Evolutionary conservation across 306 rosid species (phyloP), one percentile per base, ranked within the genome.

Genomic region (Astragalus membranaceus): DNA sequence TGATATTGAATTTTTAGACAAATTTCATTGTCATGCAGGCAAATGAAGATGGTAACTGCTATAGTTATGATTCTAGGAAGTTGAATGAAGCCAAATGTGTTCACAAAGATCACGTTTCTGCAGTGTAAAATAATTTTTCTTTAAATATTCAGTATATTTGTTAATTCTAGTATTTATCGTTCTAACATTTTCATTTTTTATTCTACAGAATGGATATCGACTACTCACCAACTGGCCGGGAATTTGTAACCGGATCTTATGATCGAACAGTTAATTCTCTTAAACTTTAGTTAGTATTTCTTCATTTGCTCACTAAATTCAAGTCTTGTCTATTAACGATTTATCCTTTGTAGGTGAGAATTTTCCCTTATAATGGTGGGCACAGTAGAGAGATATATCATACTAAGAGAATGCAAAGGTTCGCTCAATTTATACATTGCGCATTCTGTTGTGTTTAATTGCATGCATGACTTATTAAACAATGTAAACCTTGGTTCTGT

Each of bases 191-290:
- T 82, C 33, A 20, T 52, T 5, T 46, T 36, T 58, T 64, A 15
- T 30, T 76, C 70, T 76, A 20, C 87, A 94, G 99, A 70, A 84
- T 91, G 97, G 99, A 91, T 74, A 87, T 94, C 67, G 97, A 94
- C 81, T 94, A 81, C 74, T 88, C 99, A 59, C 99, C 99, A 78
- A 88, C 96, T 70, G 99, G 99, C 37, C 88, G 97, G 59, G 99
- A 94, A 79, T 94, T 94, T 83, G 99, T 94, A 41, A 94, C 99
- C 48, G 99, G 97, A 55, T 91, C 99, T 66, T 91, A 94, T 74
- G 99, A 94, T 81, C 88, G 96, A 87, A 85, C 99, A 16, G 99
- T 94, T 80, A 86, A 97, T 82, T 72, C 35, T 30, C 62, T 76
- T 79, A 61, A 53, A 53, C 56, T 64, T 50, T 13, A 32, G 65